Evolutionary conservation across 1,139 yeast genomes (phyloP).

Genomic region (Candida sp.): DNA sequence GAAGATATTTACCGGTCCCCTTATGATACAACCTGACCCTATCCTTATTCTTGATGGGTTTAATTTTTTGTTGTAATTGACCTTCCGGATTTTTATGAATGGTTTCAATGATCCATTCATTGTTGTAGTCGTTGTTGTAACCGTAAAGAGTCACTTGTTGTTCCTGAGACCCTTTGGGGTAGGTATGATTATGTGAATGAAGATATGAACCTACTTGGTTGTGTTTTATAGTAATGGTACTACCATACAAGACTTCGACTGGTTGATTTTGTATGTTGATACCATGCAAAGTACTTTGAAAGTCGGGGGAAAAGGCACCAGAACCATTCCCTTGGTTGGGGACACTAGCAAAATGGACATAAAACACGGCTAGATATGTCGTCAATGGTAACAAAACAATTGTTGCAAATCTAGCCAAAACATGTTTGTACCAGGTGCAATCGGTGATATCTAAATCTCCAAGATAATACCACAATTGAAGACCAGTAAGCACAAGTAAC

Average conservation of each 20-base stretch:
- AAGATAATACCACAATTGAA: constrained; percentile 52
- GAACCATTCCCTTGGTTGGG: constrained; percentile 50
- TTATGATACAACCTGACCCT: constrained; percentile 61
- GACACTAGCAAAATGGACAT: constrained; percentile 47
- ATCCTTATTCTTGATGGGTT: constrained; percentile 46
- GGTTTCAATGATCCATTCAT: constrained; percentile 66
- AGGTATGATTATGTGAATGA: constrained; percentile 59
- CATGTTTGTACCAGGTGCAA: constrained; percentile 25
- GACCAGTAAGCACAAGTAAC: constrained; percentile 37
- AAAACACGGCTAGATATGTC: constrained; percentile 46
- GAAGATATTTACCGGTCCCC: constrained; percentile 55
- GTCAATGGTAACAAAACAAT: constrained; percentile 47
- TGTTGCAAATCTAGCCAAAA: constrained; percentile 25
- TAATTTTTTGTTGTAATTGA: constrained; percentile 24
- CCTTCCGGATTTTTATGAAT: constrained; percentile 28
- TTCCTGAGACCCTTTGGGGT: constrained; percentile 52
- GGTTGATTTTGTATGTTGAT: constrained; percentile 33
- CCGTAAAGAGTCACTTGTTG: constrained; percentile 70
- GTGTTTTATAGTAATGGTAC: constrained; percentile 66
- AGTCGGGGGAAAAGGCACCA: constrained; percentile 51
- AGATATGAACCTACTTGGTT: constrained; percentile 58
- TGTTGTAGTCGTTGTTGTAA: constrained; percentile 48
- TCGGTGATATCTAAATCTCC: constrained; percentile 52
- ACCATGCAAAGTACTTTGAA: constrained; percentile 49
- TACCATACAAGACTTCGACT: constrained; percentile 59